phyloP scores from a whole-genome alignment of 176 grass and related monocot genomes.

The Rhynchospora breviuscula region DNA sequence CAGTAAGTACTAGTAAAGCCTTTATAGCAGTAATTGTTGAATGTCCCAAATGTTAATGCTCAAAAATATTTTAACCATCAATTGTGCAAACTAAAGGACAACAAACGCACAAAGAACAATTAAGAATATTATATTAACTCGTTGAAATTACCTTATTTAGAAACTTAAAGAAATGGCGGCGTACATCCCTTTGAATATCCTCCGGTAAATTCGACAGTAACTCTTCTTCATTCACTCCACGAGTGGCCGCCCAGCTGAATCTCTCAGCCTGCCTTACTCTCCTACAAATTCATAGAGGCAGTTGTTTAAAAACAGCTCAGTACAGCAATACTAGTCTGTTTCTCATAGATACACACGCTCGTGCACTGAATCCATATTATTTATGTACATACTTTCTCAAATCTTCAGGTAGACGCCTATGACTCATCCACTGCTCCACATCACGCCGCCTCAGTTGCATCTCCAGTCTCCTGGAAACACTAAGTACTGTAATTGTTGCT shows the following conservation, averaged over 20 bases:
- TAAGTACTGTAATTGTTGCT: neutral
- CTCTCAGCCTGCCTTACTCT: slow-evolving; percentile 82
- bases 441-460: slow-evolving; percentile 97
- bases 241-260: slow-evolving; percentile 94
- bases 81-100: neutral
- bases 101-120: neutral
- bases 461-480: slow-evolving; percentile 64
- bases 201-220: slow-evolving; percentile 85
- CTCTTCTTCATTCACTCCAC: slow-evolving; percentile 87
- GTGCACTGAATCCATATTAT: slow-evolving; percentile 15
- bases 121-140: neutral
- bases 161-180: slow-evolving; percentile 81
- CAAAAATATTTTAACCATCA: neutral
- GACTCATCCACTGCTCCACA: slow-evolving; percentile 98
- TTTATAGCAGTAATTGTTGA: neutral
- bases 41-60: neutral
- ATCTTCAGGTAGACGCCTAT: slow-evolving; percentile 74
- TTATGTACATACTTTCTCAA: slow-evolving; percentile 64
- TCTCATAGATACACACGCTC: neutral
- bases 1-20: neutral
- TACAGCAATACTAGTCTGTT: neutral
- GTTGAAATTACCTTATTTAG: slow-evolving; percentile 49
- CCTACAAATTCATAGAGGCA: slow-evolving; percentile 38
- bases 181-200: slow-evolving; percentile 97
- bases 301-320: slow-evolving; percentile 3